A percentile compares a stretch with the other conserved stretches of the same genome.
Conservation (phyloP, 805 yeast genomes). For the Wickerhamiella spandovensis region DNA sequence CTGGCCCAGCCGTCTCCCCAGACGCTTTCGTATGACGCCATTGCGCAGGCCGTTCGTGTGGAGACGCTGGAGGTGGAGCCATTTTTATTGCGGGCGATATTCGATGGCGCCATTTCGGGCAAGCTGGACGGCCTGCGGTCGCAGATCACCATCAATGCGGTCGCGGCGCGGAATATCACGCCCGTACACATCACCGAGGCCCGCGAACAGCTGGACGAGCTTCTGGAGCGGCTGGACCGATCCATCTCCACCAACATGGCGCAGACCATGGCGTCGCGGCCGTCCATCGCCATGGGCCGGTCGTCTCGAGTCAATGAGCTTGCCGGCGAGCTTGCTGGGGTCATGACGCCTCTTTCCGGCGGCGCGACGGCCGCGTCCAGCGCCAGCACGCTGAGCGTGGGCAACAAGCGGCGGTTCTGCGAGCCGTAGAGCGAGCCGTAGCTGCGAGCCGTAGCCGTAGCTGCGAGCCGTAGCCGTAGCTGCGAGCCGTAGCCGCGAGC, state of each 20-base stretch:
- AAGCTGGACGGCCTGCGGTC: slow-evolving; percentile 15
- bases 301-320: neutral
- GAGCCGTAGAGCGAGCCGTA: too few species aligned
- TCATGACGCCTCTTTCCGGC: neutral
- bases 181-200: slow-evolving; percentile 10
- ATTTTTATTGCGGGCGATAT: slow-evolving; percentile 16
- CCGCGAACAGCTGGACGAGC: slow-evolving; percentile 5
- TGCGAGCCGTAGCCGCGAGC: too few species aligned
- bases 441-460: too few species aligned
- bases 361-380: neutral
- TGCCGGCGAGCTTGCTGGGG: neutral
- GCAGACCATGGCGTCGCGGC: neutral
- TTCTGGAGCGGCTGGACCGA: slow-evolving; percentile 3
- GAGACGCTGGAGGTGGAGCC: slow-evolving; percentile 12
- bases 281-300: neutral
- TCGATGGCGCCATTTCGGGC: slow-evolving; percentile 16
- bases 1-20: slow-evolving; percentile 6
- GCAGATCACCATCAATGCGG: slow-evolving; percentile 11
- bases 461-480: too few species aligned
- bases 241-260: neutral
- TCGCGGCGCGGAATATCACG: slow-evolving; percentile 14
- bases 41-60: slow-evolving; percentile 10
- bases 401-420: neutral
- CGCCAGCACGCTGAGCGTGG: neutral
- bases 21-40: slow-evolving; percentile 8